A percentile compares a stretch with the other conserved stretches of the same genome.
These are phyloP conservation scores for Pythium periplocum DNA, from an alignment of 352 stramenopile species.

Conservation along the genomic window DNA sequence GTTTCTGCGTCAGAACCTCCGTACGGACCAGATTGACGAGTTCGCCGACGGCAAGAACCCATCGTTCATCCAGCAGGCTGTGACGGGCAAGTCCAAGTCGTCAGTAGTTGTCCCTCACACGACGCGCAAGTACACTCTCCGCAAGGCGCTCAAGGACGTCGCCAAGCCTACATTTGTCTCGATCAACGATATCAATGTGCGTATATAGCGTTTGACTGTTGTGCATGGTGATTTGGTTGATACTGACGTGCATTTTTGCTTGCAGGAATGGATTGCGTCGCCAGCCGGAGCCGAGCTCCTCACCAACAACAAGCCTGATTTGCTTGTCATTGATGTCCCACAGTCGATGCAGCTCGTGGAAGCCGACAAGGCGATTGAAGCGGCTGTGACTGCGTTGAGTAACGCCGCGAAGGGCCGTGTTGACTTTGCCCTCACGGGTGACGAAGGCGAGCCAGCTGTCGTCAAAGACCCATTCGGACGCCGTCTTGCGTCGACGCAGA, in stretches of 20 bases:
- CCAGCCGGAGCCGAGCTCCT: slow-evolving; percentile 27
- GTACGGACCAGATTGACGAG: slow-evolving; percentile 34
- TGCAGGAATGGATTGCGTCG: slow-evolving; percentile 13
- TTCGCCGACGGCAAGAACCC: slow-evolving; percentile 14
- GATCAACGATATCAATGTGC: slow-evolving; percentile 21
- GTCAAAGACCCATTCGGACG: slow-evolving; percentile 16
- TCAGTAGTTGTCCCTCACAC: slow-evolving; percentile 74
- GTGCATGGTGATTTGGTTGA: background rate
- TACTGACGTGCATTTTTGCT: background rate
- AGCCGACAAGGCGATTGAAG: slow-evolving; percentile 41
- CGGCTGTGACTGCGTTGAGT: slow-evolving; percentile 27
- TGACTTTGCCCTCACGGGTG: slow-evolving; percentile 66
- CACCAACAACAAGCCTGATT: slow-evolving; percentile 46
- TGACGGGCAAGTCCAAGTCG: slow-evolving; percentile 34
- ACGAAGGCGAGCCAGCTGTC: slow-evolving; percentile 27
- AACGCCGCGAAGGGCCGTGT: slow-evolving; percentile 25
- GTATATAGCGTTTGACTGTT: background rate
- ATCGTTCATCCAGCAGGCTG: slow-evolving; percentile 44
- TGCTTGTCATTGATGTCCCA: slow-evolving; percentile 58
- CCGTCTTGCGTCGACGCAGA: slow-evolving; percentile 27
- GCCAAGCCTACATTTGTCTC: slow-evolving; percentile 12
- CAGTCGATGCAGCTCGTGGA: slow-evolving; percentile 24
- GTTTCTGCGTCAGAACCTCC: slow-evolving; percentile 43
- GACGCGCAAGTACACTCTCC: slow-evolving; percentile 41
- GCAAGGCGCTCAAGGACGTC: slow-evolving; percentile 7